These are phyloP conservation scores for Diaporthe australafricana DNA, from an alignment of 2,329 filamentous ascomycete species.

Conservation along the genomic window DNA sequence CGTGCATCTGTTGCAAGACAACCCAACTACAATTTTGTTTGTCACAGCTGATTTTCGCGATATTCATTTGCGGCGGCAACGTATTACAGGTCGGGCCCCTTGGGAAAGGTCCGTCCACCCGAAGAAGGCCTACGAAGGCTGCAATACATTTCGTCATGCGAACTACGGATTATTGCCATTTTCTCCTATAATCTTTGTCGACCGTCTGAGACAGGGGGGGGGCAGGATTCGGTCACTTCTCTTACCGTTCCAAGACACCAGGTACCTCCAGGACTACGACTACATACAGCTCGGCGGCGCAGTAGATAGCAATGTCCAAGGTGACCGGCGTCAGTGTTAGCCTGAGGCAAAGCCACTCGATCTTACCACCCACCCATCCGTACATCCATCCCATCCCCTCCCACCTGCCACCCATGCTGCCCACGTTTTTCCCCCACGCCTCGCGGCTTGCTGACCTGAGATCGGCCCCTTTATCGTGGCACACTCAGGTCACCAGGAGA, in stretches of 20 bases:
- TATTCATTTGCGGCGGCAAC: constrained; percentile 14
- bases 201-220: neutral
- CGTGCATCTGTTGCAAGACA: constrained; percentile 21
- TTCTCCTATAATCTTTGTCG: neutral
- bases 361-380: constrained; percentile 6
- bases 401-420: constrained; percentile 15
- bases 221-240: neutral
- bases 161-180: neutral
- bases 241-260: constrained; percentile 21
- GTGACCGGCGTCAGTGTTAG: constrained; percentile 33
- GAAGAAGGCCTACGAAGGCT: constrained; percentile 12
- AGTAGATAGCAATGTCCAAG: neutral
- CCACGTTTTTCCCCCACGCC: constrained; percentile 37
- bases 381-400: constrained; percentile 19
- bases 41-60: neutral
- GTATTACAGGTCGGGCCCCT: constrained; percentile 23
- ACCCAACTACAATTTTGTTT: neutral
- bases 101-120: constrained; percentile 11
- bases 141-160: constrained; percentile 8
- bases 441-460: constrained; percentile 25
- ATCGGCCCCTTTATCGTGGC: constrained; percentile 30
- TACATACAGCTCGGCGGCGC: too few species aligned
- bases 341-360: constrained; percentile 17
- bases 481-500: constrained; percentile 27
- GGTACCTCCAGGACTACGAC: neutral